Base-by-base conservation (phyloP, 148 eudicot species). In the Camellia sinensis region DNA sequence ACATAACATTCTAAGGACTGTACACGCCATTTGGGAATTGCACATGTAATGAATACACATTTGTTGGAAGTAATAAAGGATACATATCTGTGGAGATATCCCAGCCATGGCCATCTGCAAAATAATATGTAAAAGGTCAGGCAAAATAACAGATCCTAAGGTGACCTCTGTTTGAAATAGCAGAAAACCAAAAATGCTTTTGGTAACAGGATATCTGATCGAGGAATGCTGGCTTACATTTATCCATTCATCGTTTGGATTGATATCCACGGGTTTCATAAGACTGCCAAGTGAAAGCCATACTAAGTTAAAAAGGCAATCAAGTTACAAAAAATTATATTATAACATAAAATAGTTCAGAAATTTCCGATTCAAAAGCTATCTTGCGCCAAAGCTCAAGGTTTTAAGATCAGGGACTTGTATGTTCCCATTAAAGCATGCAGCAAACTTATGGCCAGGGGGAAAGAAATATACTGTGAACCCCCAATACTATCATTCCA, bases 31-130 rank as follows among this genome's bases (percentile, higher is more conserved):
- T 22, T 7, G 3, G 57, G 48, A 1, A 40, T 52, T 53, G 19
- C 1, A 57, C 4, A 6, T 37, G 46, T 52, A 73, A 73, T 73
- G 46, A 17, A 53, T 40, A 73, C 67, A 61, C 2, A 71, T 44
- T 10, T 50, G 13, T 57, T 65, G 22, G 37, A 40, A 70, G 70
- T 54, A 70, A 48, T 14, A 19, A 75, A 89, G 98, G 97, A 95
- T 95, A 92, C 98, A 84, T 73, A 89, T 89, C 83, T 95, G 97
- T 8, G 97, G 97, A 76, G 97, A 88, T 76, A 95, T 78, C 67
- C 97, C 97, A 61, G 83, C 86, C 98, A 95, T 95, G 75, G 87
- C 90, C 92, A 89, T 93, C 97, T 92, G 91, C 86, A 79, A 40
- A 62, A 78, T 5, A 71, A 69, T 63, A 37, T 19, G 44, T n/a